Conservation (phyloP, 2,329 filamentous ascomycete species). For the Penicillium palitans region DNA sequence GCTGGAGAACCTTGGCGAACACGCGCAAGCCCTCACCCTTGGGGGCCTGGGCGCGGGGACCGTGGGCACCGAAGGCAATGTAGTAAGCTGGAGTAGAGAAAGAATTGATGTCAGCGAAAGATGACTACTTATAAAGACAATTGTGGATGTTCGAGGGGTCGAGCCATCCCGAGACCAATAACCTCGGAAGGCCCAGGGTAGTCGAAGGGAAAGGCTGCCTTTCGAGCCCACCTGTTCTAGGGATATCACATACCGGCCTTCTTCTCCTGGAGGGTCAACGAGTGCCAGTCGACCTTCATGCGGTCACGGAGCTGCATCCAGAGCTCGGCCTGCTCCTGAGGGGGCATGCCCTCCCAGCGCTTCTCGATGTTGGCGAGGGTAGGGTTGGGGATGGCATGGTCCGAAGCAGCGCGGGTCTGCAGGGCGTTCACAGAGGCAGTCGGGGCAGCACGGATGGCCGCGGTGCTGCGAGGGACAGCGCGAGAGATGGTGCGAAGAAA, state of each 20-base stretch:
- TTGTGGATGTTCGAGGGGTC: not conserved
- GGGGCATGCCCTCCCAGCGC: slow-evolving; percentile 96
- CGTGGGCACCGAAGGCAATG: slow-evolving; percentile 97
- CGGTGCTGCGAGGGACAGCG: slow-evolving; percentile 47
- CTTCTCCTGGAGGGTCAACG: slow-evolving; percentile 96
- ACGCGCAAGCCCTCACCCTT: slow-evolving; percentile 83
- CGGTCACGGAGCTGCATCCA: slow-evolving; percentile 98
- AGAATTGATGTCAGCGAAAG: slow-evolving; percentile 12
- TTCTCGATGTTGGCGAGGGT: slow-evolving; percentile 98
- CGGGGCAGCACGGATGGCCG: slow-evolving; percentile 40
- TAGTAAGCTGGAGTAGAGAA: slow-evolving; percentile 74
- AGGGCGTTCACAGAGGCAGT: slow-evolving; percentile 46
- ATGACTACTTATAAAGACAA: slow-evolving; percentile 24
- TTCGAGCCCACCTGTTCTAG: not conserved
- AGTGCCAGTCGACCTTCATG: slow-evolving; percentile 97
- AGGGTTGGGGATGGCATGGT: slow-evolving; percentile 96
- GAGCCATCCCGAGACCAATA: not conserved
- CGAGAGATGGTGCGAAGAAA: slow-evolving; percentile 49
- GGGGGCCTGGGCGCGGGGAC: slow-evolving; percentile 78
- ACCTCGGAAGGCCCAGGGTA: slow-evolving; percentile 25
- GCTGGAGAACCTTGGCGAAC: slow-evolving; percentile 68
- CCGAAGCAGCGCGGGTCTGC: slow-evolving; percentile 61
- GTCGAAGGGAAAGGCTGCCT: not conserved
- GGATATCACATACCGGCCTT: slow-evolving; percentile 79
- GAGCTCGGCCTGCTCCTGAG: slow-evolving; percentile 97